Conservation (phyloP, 83 land plant species). For the Larix sibirica region DNA sequence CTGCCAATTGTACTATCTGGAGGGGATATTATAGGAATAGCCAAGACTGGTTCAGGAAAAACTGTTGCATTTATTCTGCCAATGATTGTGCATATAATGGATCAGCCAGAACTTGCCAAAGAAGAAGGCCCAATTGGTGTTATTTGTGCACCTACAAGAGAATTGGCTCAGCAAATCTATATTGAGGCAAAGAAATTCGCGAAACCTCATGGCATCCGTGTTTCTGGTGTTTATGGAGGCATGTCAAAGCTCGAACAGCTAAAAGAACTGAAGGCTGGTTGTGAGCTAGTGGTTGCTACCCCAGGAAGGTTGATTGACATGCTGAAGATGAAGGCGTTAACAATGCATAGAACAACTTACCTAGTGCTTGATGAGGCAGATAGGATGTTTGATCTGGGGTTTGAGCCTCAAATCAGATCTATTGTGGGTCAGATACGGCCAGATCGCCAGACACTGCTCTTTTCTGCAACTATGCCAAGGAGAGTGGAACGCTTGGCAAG, state of each 20-base stretch:
- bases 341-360: slow-evolving; percentile 86
- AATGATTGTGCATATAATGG: slow-evolving; percentile 99
- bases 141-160: slow-evolving; percentile 97
- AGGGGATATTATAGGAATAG: slow-evolving; percentile 94
- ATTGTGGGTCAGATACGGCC: slow-evolving; percentile 98
- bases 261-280: slow-evolving; percentile 96
- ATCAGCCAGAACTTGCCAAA: slow-evolving; percentile 89
- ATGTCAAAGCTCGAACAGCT: slow-evolving; percentile 96
- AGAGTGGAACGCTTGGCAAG: slow-evolving; percentile 90
- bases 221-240: slow-evolving; percentile 96
- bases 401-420: slow-evolving; percentile 99
- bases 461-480: slow-evolving; percentile 97
- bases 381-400: slow-evolving; percentile 97
- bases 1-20: slow-evolving; percentile 87
- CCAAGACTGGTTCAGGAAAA: slow-evolving; percentile 99
- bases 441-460: slow-evolving; percentile 94
- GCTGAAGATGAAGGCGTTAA: slow-evolving; percentile 95
- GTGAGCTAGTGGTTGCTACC: slow-evolving; percentile 95
- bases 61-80: slow-evolving; percentile 98
- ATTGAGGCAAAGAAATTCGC: slow-evolving; percentile 92
- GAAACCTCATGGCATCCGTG: slow-evolving; percentile 80
- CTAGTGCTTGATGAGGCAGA: slow-evolving; percentile 98
- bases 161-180: slow-evolving; percentile 95
- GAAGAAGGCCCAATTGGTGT: slow-evolving; percentile 98
- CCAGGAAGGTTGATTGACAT: slow-evolving; percentile 97